Evolutionary conservation across 345 rosid species (phyloP).

Genomic region (Cardiospermum halicacabum): DNA sequence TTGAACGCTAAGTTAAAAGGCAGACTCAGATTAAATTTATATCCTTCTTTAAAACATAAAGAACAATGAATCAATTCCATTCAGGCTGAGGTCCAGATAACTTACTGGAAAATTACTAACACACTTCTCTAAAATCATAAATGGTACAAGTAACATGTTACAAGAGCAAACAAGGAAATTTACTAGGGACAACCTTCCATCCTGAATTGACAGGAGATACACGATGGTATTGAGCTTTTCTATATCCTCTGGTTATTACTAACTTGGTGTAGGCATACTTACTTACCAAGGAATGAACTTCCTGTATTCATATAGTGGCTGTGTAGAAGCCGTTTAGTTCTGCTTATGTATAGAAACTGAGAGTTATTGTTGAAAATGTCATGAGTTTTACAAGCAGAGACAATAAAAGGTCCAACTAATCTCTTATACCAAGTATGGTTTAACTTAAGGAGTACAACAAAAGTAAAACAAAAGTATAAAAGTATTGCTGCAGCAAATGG

Average conservation of each 20-base stretch:
- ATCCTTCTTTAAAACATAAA: not conserved
- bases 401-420: no score
- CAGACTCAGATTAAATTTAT: no score
- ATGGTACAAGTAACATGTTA: not conserved
- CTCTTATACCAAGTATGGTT: no score
- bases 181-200: conserved; percentile 91
- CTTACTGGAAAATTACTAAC: not conserved
- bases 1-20: no score
- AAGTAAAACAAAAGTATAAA: no score
- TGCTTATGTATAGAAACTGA: no score
- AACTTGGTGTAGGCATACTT: conserved; percentile 64
- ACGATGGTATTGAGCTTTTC: conserved; percentile 56
- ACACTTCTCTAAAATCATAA: not conserved
- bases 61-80: not conserved
- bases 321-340: no score
- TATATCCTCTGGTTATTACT: not conserved
- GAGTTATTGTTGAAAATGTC: no score
- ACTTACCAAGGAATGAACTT: conserved; percentile 67
- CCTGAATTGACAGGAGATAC: conserved; percentile 92
- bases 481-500: no score
- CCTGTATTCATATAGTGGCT: conserved; percentile 47
- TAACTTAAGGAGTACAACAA: no score
- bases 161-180: conserved; percentile 77
- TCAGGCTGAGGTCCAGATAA: not conserved
- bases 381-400: no score